Percentiles rank a stretch among this genome's conserved stretches.
These are phyloP conservation scores for Colletotrichum melonis DNA, from an alignment of 2,329 filamentous ascomycete genomes.

Conservation along the genomic window DNA sequence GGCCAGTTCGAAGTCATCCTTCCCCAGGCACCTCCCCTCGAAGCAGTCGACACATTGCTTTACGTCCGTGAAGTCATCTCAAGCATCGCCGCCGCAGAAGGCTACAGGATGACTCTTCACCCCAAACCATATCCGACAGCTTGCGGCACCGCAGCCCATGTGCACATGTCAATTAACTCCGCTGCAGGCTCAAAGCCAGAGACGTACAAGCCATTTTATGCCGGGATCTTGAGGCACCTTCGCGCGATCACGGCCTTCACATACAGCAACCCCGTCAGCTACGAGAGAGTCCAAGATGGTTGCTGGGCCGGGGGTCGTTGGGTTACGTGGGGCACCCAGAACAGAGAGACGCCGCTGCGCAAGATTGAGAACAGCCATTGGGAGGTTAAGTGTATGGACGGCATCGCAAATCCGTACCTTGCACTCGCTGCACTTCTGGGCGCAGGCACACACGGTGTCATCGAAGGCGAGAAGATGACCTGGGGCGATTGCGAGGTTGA, in stretches of 20 bases:
- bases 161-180: slow-evolving; percentile 75
- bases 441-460: slow-evolving; percentile 68
- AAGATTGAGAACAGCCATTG: slow-evolving; percentile 76
- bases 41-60: slow-evolving; percentile 78
- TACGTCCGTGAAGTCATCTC: slow-evolving; percentile 78
- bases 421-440: slow-evolving; percentile 71
- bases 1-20: slow-evolving; percentile 86
- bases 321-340: slow-evolving; percentile 85
- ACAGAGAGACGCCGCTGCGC: slow-evolving; percentile 79
- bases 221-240: slow-evolving; percentile 75
- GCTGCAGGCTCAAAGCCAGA: slow-evolving; percentile 49
- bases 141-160: slow-evolving; percentile 75
- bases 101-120: slow-evolving; percentile 77
- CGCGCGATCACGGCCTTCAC: slow-evolving; percentile 76
- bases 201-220: slow-evolving; percentile 75
- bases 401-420: slow-evolving; percentile 82
- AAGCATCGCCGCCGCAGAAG: slow-evolving; percentile 70
- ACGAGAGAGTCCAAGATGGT: slow-evolving; percentile 75
- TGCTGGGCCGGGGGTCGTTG: slow-evolving; percentile 83
- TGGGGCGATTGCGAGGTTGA: slow-evolving; percentile 67
- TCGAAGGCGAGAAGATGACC: slow-evolving; percentile 49
- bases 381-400: slow-evolving; percentile 84
- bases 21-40: slow-evolving; percentile 69
- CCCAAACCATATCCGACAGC: slow-evolving; percentile 72
- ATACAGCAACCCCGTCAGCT: slow-evolving; percentile 74